Evolutionary conservation across 305 asterid species (phyloP).

Genomic region (Fraxinus sp.): DNA sequence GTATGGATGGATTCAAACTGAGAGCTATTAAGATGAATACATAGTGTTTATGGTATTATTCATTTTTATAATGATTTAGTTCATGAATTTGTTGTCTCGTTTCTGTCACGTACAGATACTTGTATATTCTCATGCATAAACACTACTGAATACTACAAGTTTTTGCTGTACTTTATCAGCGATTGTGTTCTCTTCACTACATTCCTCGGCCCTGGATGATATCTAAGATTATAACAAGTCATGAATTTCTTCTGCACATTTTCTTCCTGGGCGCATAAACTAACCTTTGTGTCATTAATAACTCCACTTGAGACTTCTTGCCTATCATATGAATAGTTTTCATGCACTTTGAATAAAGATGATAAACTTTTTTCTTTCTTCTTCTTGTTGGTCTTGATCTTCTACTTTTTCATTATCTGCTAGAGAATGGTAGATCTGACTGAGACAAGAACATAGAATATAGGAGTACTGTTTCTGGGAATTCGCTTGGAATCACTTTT

Average conservation of each 20-base stretch:
- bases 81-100: slow-evolving; percentile 6
- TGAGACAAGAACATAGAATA: not conserved
- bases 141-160: not conserved
- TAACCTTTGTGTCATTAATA: slow-evolving; percentile 4
- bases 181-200: not conserved
- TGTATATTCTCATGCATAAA: not conserved
- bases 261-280: slow-evolving; percentile 17
- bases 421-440: not conserved
- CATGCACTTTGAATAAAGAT: not conserved
- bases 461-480: not conserved
- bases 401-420: not conserved
- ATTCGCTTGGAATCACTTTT: not conserved
- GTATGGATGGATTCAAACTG: not conserved
- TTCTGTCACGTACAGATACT: slow-evolving; percentile 3
- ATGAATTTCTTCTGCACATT: not conserved
- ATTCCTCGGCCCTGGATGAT: not conserved
- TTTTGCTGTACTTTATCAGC: slow-evolving; percentile 1
- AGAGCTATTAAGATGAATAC: not conserved
- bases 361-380: not conserved
- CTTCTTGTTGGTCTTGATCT: slow-evolving; percentile 1
- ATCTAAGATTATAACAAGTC: slow-evolving; percentile 1
- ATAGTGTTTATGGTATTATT: not conserved
- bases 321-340: not conserved
- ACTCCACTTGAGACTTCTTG: not conserved
- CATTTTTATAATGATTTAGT: slow-evolving; percentile 12